A percentile compares a stretch with the other conserved stretches of the same genome.
These are phyloP conservation scores for Crithidia thermophila DNA, from an alignment of 208 protist genomes.

Conservation along the genomic window DNA sequence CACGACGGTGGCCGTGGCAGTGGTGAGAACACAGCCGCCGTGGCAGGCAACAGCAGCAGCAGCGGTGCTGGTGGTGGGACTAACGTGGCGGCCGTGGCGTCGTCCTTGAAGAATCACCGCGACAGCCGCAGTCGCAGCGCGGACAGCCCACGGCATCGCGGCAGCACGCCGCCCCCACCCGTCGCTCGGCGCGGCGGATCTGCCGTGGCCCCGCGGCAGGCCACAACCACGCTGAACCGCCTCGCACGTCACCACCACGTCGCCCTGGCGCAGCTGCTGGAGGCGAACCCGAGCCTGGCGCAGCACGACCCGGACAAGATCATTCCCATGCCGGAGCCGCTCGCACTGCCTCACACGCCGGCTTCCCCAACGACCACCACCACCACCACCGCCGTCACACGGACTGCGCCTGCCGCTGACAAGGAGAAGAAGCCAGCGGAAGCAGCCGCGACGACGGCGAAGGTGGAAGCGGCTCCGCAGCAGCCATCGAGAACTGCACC, in stretches of 20 bases:
- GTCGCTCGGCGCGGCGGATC: too few species aligned
- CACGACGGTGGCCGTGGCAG: too few species aligned
- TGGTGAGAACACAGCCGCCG: background rate
- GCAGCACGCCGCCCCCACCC: too few species aligned
- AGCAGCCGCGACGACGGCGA: background rate
- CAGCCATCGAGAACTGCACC: too few species aligned
- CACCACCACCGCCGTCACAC: background rate
- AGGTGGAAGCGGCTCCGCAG: background rate
- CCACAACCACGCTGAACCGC: conserved; percentile 38
- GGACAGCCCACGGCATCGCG: background rate
- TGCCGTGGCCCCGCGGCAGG: too few species aligned
- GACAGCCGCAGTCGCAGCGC: background rate
- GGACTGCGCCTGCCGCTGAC: background rate
- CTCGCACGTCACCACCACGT: conserved; percentile 41
- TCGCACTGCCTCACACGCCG: conserved; percentile 3
- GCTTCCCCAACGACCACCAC: background rate
- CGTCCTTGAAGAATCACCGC: background rate
- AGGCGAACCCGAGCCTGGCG: conserved; percentile 45
- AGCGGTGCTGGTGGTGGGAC: background rate
- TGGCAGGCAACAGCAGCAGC: background rate
- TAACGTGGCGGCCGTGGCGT: too few species aligned
- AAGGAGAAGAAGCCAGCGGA: background rate
- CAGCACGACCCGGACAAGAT: conserved; percentile 26
- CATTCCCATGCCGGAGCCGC: conserved; percentile 16
- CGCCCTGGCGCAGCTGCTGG: conserved; percentile 24